These are phyloP conservation scores for Paracoccidioides brasiliensis DNA, from an alignment of 2,329 filamentous ascomycete species.

Conservation along the genomic window DNA sequence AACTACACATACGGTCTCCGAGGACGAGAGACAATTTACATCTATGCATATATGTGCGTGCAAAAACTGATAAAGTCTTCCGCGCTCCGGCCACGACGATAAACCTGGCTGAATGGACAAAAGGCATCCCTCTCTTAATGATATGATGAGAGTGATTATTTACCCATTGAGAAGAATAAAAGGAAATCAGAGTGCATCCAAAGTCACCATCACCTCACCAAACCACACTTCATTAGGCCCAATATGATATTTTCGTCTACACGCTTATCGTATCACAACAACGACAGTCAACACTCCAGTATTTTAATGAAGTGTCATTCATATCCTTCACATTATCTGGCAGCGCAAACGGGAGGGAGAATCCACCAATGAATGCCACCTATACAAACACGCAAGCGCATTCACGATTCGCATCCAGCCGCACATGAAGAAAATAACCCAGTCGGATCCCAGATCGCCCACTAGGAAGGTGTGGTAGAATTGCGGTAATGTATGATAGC, in stretches of 20 bases:
- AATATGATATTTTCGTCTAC: conserved; percentile 22
- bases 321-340: conserved; percentile 36
- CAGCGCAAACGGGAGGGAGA: conserved; percentile 43
- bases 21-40: too few relatives aligned
- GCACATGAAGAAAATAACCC: conserved; percentile 41
- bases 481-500: conserved; percentile 43
- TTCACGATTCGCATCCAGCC: conserved; percentile 38
- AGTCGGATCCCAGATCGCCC: conserved; percentile 38
- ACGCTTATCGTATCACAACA: conserved; percentile 34
- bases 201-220: background rate
- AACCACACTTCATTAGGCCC: conserved; percentile 15
- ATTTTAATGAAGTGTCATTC: conserved; percentile 44
- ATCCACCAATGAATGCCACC: conserved; percentile 44
- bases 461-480: conserved; percentile 39
- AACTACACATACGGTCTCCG: too few relatives aligned
- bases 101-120: too few relatives aligned
- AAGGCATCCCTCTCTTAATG: too few relatives aligned
- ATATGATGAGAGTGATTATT: background rate
- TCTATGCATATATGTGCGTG: too few relatives aligned
- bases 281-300: conserved; percentile 41
- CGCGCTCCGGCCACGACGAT: too few relatives aligned
- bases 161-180: background rate
- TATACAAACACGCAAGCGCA: conserved; percentile 38
- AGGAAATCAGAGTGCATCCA: background rate
- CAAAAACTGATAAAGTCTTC: too few relatives aligned